Conservation (phyloP, 2,329 filamentous ascomycete species). For the Ceratocystis ficicola region DNA sequence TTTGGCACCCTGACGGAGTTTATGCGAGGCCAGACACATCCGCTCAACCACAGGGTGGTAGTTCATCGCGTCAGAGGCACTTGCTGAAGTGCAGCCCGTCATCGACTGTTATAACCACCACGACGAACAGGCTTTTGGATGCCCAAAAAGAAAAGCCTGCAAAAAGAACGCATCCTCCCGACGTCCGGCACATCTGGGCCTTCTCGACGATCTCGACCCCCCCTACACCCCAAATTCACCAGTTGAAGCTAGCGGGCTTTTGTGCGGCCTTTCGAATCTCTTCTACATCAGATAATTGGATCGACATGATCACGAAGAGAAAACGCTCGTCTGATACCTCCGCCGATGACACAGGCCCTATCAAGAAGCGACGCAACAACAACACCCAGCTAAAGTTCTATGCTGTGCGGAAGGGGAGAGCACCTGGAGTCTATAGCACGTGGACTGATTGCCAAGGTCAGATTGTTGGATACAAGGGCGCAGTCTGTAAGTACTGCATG, state of each 20-base stretch:
- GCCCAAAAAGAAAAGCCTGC: not conserved
- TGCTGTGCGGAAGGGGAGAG: constrained; percentile 45
- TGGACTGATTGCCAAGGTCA: constrained; percentile 52
- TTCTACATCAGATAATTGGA: not conserved
- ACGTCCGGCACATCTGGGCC: not conserved
- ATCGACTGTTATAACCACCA: not conserved
- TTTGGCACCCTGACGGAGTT: not conserved
- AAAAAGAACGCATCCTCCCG: constrained; percentile 2
- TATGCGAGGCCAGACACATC: not conserved
- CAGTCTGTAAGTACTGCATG: constrained; percentile 46
- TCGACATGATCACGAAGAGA: not conserved
- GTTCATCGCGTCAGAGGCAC: not conserved
- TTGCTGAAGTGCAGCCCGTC: not conserved
- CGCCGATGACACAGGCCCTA: constrained; percentile 1
- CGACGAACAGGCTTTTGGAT: not conserved
- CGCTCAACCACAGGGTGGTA: not conserved
- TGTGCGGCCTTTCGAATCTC: not conserved
- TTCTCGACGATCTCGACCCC: not conserved
- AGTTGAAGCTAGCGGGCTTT: not conserved
- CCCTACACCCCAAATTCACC: not conserved
- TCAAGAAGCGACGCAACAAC: constrained; percentile 38
- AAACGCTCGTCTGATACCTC: not conserved
- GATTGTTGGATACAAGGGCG: constrained; percentile 49
- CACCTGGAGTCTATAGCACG: constrained; percentile 48
- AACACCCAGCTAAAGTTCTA: constrained; percentile 47